phyloP scores from a whole-genome alignment of 768 basidiomycete species.

The Phlebiopsis flavidoalba region DNA sequence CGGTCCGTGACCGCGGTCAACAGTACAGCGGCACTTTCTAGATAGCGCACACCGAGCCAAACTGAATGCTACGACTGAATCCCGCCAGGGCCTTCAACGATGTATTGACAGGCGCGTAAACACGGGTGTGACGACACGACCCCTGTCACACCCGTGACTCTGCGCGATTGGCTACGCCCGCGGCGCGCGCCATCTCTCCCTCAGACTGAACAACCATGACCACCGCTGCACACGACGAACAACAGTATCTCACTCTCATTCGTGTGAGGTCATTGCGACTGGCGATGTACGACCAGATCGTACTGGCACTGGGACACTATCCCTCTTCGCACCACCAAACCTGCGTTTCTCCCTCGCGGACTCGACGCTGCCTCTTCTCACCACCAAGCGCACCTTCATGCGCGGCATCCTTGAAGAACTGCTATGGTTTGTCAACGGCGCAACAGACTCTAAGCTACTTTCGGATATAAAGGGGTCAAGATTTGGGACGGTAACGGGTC shows the following conservation, averaged over 20 bases:
- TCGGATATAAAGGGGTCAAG: slow-evolving; percentile 78
- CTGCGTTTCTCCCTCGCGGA: slow-evolving; percentile 84
- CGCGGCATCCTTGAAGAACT: slow-evolving; percentile 92
- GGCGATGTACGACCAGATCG: slow-evolving; percentile 85
- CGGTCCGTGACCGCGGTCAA: no score
- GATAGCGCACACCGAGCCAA: no score
- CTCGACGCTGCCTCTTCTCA: slow-evolving; percentile 78
- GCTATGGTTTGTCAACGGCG: slow-evolving; percentile 88
- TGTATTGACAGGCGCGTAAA: no score
- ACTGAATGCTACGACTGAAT: no score
- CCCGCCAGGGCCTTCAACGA: no score
- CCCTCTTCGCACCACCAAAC: slow-evolving; percentile 86
- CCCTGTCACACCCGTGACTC: no score
- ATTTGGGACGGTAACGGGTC: slow-evolving; percentile 99
- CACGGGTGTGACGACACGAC: no score
- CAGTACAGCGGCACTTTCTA: no score
- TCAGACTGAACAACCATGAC: background rate
- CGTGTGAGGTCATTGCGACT: slow-evolving; percentile 58
- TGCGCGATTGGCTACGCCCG: background rate
- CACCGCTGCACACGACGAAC: slow-evolving; percentile 60
- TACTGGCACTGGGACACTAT: slow-evolving; percentile 91
- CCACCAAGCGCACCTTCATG: slow-evolving; percentile 92
- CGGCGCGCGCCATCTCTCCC: background rate
- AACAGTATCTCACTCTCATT: slow-evolving; percentile 86
- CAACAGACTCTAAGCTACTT: slow-evolving; percentile 74